phyloP scores from a whole-genome alignment of 345 rosid genomes.

The Mangifera indica region DNA sequence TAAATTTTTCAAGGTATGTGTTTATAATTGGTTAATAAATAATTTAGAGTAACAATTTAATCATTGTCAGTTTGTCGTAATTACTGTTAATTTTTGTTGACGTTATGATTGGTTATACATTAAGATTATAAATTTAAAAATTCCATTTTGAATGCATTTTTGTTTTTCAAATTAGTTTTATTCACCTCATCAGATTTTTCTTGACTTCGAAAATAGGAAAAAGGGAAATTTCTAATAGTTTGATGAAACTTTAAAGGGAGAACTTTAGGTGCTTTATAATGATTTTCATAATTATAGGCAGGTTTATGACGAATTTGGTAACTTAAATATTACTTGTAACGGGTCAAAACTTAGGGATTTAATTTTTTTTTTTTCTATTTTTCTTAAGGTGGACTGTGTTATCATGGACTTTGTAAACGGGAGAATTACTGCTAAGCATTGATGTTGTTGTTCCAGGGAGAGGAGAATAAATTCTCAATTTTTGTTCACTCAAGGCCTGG shows the following conservation, averaged over 20 bases:
- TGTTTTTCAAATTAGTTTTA: too few species aligned
- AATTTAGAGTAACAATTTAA: not conserved
- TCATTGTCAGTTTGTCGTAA: not conserved
- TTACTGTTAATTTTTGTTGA: not conserved
- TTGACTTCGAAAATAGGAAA: too few species aligned
- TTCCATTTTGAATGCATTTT: too few species aligned
- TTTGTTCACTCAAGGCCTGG: constrained; percentile 97
- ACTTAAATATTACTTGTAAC: not conserved
- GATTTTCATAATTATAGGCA: not conserved
- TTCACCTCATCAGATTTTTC: too few species aligned
- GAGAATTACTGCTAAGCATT: not conserved
- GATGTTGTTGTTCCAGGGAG: constrained; percentile 50
- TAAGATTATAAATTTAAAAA: too few species aligned
- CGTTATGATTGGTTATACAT: too few species aligned
- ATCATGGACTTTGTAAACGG: not conserved
- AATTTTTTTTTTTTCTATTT: not conserved
- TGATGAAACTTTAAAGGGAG: too few species aligned
- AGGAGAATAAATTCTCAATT: constrained; percentile 70
- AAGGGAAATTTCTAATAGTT: too few species aligned
- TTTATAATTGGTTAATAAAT: not conserved
- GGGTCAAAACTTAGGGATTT: not conserved
- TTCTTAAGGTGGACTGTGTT: too few species aligned
- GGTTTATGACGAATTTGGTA: not conserved
- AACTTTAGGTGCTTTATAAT: not conserved
- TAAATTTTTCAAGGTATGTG: constrained; percentile 64